These are phyloP conservation scores for Lasiodiplodia theobromae DNA, from an alignment of 2,329 filamentous ascomycete genomes.

Conservation along the genomic window DNA sequence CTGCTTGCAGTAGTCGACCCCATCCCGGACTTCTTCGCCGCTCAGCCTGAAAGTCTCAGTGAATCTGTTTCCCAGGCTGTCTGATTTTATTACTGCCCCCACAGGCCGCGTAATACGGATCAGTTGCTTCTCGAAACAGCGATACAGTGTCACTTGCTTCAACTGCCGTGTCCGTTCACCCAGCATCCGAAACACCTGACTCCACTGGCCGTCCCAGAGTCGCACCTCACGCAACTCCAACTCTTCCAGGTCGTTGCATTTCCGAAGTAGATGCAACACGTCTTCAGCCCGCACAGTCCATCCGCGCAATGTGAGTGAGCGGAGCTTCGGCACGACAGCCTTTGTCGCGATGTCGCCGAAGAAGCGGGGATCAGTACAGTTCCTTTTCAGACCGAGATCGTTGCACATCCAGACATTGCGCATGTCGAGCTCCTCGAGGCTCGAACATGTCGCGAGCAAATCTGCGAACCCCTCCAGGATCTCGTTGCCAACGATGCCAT, in stretches of 20 bases:
- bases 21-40: background rate
- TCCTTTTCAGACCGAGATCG: background rate
- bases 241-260: background rate
- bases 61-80: background rate
- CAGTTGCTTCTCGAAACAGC: background rate
- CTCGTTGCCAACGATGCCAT: background rate
- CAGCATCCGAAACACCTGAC: conserved; percentile 6
- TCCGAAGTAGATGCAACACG: background rate
- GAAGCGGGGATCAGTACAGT: background rate
- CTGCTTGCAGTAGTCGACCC: background rate
- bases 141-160: background rate
- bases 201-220: background rate
- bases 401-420: background rate
- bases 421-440: background rate
- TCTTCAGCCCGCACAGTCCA: background rate
- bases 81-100: background rate
- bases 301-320: background rate
- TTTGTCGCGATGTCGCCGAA: background rate
- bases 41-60: background rate
- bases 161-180: background rate
- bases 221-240: background rate
- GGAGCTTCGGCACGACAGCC: background rate
- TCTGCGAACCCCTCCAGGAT: background rate
- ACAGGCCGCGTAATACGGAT: background rate
- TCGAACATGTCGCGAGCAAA: background rate